Evolutionary conservation across 2,329 filamentous ascomycete genomes (phyloP), one percentile per base, ranked within the genome.

Genomic region (Epichloe sp.): DNA sequence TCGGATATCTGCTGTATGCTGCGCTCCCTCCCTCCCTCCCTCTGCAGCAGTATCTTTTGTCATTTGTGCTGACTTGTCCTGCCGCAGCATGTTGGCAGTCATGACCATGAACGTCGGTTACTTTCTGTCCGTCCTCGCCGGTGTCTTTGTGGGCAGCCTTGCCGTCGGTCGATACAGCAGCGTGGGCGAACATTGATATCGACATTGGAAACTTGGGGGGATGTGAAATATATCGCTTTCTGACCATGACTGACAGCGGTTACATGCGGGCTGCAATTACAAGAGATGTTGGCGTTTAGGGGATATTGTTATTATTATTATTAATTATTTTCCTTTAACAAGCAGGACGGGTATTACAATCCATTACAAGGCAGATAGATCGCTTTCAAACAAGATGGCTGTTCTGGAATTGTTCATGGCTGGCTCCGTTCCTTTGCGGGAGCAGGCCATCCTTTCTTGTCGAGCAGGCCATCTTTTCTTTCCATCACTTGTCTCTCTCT

Each of bases 31-130:
- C 4, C 43, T 19, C n/a, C 11, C n/a, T 8, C 7, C 34, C 17
- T 44, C 12, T 34, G 37, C 12, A 21, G n/a, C 35, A 10, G 6
- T 5, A 36, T 26, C n/a, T n/a, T 26, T 6, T 23, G 6, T 26
- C 6, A 2, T 26, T 26, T 2, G 3, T 8, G 21, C 45, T 54
- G 19, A 48, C 44, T 14, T 14, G 42, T 10, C n/a, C 6, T 6
- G 19, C 26, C 6, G 15, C 49, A 95, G 89, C 53, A 95, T 95
- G 89, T 71, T 95, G 69, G 87, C 86, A 14, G 85, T 94, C 63
- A 95, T 93, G 88, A 90, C 86, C 1, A 80, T 88, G 72, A 93
- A 93, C 59, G 78, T 91, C 15, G 88, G 87, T 12, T 93, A 93
- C 64, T 91, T 91, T 65, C 68, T 88, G 50, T 89, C 86, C 0